Conservation (phyloP, 2,329 filamentous ascomycete genomes). For the Calonectria pteridis region DNA sequence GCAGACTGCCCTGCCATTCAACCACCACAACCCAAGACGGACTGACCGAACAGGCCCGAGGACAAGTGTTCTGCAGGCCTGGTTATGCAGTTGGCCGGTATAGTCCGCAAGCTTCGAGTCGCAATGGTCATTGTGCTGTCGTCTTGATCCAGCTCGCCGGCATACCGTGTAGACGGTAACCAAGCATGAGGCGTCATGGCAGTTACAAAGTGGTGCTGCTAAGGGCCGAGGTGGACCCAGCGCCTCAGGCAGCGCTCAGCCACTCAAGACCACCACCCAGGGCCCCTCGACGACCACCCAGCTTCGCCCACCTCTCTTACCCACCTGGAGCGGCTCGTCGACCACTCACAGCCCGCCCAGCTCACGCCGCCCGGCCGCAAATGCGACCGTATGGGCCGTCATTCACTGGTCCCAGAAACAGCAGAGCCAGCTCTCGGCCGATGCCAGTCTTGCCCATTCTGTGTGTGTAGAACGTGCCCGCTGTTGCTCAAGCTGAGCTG, state of each 20-base stretch:
- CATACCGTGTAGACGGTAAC: not conserved
- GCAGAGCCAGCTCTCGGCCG: not conserved
- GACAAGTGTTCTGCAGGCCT: not conserved
- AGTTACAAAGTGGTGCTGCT: slow-evolving; percentile 3
- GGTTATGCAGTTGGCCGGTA: not conserved
- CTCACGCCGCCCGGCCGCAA: slow-evolving; percentile 19
- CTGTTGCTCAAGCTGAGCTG: not conserved
- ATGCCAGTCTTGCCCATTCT: not conserved
- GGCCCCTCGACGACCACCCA: slow-evolving; percentile 14
- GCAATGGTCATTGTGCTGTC: not conserved
- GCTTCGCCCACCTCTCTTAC: slow-evolving; percentile 11
- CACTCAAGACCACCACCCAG: slow-evolving; percentile 23
- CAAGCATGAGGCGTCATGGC: not conserved
- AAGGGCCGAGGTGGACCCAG: slow-evolving; percentile 8
- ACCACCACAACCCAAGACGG: not conserved
- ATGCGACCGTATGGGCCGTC: slow-evolving; percentile 15
- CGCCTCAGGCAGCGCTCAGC: slow-evolving; percentile 36
- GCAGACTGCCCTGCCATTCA: slow-evolving; percentile 6
- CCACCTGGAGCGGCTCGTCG: slow-evolving; percentile 35
- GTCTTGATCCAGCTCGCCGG: not conserved
- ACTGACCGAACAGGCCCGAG: not conserved
- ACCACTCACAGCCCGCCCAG: slow-evolving; percentile 39
- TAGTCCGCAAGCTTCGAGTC: too few relatives aligned
- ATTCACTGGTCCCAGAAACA: not conserved
- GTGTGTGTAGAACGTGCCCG: not conserved